Conservation (phyloP, 2,329 filamentous ascomycete genomes). For the Penicillium sp. region DNA sequence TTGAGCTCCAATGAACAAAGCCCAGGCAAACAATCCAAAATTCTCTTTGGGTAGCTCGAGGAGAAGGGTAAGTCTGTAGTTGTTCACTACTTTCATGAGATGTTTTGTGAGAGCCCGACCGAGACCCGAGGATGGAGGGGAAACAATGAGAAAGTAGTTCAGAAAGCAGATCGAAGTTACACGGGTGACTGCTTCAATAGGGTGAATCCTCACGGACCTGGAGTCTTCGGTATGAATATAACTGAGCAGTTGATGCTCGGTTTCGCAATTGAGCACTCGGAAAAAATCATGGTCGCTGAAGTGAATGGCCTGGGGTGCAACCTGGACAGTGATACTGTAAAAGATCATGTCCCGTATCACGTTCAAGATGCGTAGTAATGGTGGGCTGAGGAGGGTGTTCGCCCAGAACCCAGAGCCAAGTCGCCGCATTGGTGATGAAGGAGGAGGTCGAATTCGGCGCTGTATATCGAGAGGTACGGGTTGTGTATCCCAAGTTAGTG, state of each 20-base stretch:
- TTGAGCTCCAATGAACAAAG: conserved; percentile 35
- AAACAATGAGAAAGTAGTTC: conserved; percentile 34
- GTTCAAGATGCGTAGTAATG: conserved; percentile 27
- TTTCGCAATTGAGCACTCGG: conserved; percentile 33
- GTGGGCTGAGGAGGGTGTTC: conserved; percentile 30
- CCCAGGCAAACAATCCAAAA: conserved; percentile 32
- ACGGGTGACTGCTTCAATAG: conserved; percentile 32
- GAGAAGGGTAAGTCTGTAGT: conserved; percentile 19
- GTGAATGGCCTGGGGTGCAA: conserved; percentile 21
- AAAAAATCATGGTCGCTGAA: conserved; percentile 33
- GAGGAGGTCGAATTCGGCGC: conserved; percentile 29
- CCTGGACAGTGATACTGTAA: conserved; percentile 30
- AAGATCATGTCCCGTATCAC: conserved; percentile 34
- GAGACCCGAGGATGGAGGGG: conserved; percentile 34
- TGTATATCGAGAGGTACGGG: conserved; percentile 29
- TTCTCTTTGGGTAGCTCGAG: conserved; percentile 18
- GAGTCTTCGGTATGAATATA: conserved; percentile 29
- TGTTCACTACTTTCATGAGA: conserved; percentile 22
- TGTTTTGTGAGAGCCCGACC: conserved; percentile 36
- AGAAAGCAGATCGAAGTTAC: conserved; percentile 34
- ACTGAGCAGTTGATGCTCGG: conserved; percentile 40
- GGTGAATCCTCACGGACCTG: conserved; percentile 14
- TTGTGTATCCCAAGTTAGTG: conserved; percentile 33
- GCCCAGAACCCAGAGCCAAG: conserved; percentile 30
- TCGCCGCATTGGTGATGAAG: conserved; percentile 23